A percentile compares a stretch with the other conserved stretches of the same genome.
phyloP scores from a whole-genome alignment of 805 yeast genomes.

The Metschnikowia corniflorae region DNA sequence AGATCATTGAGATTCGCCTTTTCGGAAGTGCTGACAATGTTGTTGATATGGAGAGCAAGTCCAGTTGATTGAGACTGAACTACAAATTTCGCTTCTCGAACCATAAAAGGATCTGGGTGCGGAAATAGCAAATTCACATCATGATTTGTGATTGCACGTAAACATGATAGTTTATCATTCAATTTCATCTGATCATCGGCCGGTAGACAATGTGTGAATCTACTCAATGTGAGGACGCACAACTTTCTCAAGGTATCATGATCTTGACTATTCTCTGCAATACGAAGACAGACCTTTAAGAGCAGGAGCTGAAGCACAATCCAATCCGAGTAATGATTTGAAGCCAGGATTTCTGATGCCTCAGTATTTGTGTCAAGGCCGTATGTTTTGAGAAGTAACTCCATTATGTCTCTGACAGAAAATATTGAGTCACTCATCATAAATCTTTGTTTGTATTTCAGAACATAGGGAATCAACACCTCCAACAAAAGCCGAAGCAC shows the following conservation, averaged over 20 bases:
- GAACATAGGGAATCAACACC: slow-evolving; percentile 43
- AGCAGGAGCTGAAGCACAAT: slow-evolving; percentile 52
- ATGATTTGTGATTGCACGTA: slow-evolving; percentile 20
- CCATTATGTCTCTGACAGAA: slow-evolving; percentile 41
- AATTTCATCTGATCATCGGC: slow-evolving; percentile 55
- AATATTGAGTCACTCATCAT: neutral
- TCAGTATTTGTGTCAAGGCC: slow-evolving; percentile 46
- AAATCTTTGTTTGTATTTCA: too few relatives aligned
- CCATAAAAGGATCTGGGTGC: slow-evolving; percentile 74
- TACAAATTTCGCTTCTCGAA: slow-evolving; percentile 46
- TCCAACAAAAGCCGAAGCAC: slow-evolving; percentile 63
- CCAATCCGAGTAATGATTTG: slow-evolving; percentile 42
- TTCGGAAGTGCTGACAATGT: too few relatives aligned
- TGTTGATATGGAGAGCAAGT: slow-evolving; percentile 1
- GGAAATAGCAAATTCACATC: slow-evolving; percentile 27
- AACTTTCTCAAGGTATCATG: slow-evolving; percentile 35
- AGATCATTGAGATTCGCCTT: too few relatives aligned
- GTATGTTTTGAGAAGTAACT: slow-evolving; percentile 49
- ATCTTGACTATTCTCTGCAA: slow-evolving; percentile 53
- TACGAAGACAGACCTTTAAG: slow-evolving; percentile 46
- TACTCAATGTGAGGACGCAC: slow-evolving; percentile 52
- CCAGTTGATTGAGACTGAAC: slow-evolving; percentile 6
- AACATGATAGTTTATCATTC: slow-evolving; percentile 27
- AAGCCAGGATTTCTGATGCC: slow-evolving; percentile 19
- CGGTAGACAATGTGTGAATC: slow-evolving; percentile 52